Base-by-base conservation (phyloP, 2,329 filamentous ascomycete species). In the Lasiodiplodia gonubiensis region DNA sequence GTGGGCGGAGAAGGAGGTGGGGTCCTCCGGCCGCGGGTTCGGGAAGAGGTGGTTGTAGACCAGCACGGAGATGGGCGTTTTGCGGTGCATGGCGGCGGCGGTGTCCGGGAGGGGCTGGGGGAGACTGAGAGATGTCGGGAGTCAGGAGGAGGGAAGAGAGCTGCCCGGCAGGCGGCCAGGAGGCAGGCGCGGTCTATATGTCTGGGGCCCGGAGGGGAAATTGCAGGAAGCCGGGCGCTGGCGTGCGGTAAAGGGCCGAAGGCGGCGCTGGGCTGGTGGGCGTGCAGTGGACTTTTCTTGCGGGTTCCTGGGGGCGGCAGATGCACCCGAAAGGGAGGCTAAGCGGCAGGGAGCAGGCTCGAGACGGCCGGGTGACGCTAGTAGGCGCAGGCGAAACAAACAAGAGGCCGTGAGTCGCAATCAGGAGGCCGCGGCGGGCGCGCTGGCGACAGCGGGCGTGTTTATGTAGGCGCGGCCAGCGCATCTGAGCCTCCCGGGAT, bases 21-120 rank as follows among this genome's bases (percentile, higher is more conserved):
- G 91, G 73, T 94, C 91, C 68, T 83, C 87, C 16, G 86, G 78
- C 70, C 88, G 87, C 16, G 89, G 88, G 67, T 86, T 88, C 23
- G 90, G 90, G 75, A 90, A 92, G 81, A 94, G 89, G 74, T 84
- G 83, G 80, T 89, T 86, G 85, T 92, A 92, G 69, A 94, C 89
- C 78, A 93, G 85, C 76, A 90, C 85, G 68, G 91, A 89, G 74
- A 92, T 83, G 53, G 89, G 85, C 57, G 84, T 85, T 72, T 86
- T 86, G 73, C 90, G 88, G 80, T 90, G 92, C 91, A 94, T 94
- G 71, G 71, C 80, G 74, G 75, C 64, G 68, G 67, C 21, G 64
- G 42, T 49, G 53, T 30, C 49, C 30, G 30, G 33, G 48, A 27
- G 23, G 18, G 42, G 37, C 48, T 21, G 30, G 51, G 30, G 52